phyloP scores from a whole-genome alignment of 2,329 filamentous ascomycete species.

The Neofusicoccum cordaticola region DNA sequence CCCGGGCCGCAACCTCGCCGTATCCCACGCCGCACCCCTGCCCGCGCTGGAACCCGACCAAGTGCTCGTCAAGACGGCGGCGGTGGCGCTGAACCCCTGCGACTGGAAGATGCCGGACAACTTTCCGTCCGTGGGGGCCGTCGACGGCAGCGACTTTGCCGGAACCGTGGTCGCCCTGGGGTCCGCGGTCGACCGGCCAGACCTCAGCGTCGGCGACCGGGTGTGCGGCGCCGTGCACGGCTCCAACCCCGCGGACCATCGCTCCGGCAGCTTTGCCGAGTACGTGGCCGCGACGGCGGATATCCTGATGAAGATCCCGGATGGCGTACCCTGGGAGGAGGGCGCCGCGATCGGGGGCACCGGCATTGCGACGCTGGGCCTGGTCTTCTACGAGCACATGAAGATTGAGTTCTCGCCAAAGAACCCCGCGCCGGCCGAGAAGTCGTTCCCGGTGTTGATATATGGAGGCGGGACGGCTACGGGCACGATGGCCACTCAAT shows the following conservation, averaged over 20 bases:
- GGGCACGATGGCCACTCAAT: slow-evolving; percentile 46
- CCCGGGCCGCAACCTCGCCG: no score
- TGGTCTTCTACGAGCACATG: background rate
- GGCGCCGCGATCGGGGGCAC: background rate
- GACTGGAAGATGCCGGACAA: background rate
- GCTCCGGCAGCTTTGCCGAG: background rate
- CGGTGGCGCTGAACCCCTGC: background rate
- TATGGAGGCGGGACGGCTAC: slow-evolving; percentile 45
- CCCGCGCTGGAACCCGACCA: background rate
- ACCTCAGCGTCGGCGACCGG: background rate
- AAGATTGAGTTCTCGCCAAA: no score
- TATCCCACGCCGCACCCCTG: background rate
- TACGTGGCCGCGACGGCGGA: background rate
- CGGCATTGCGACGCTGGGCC: slow-evolving; percentile 8
- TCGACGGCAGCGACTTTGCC: background rate
- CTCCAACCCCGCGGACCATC: background rate
- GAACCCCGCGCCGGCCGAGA: background rate
- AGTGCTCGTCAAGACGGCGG: background rate
- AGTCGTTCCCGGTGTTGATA: background rate
- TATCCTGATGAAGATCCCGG: background rate
- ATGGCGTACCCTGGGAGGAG: background rate
- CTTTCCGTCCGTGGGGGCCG: background rate
- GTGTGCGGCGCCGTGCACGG: background rate
- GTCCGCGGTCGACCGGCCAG: background rate
- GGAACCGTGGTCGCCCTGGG: background rate